Evolutionary conservation across 2,329 filamentous ascomycete species (phyloP).

Genomic region (Lecanosticta acicola): DNA sequence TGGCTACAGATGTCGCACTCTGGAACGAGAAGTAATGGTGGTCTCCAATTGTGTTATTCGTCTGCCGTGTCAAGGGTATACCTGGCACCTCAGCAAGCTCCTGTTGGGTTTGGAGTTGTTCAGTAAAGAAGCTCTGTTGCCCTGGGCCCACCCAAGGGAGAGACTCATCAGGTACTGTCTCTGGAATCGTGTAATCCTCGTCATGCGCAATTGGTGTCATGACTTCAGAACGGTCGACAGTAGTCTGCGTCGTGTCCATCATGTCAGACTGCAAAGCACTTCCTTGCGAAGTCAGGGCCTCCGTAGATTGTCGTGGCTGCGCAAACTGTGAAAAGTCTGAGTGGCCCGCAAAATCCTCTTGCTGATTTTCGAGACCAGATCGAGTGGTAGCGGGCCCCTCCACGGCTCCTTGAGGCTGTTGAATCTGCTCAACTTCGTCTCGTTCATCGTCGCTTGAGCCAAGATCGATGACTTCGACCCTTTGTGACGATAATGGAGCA

Average conservation of each 20-base stretch:
- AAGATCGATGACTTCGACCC: conserved; percentile 23
- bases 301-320: neutral
- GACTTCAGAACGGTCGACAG: conserved; percentile 5
- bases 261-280: conserved; percentile 8
- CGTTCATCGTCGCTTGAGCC: conserved; percentile 25
- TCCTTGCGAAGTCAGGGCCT: conserved; percentile 4
- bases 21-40: conserved; percentile 15
- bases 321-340: neutral
- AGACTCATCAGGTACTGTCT: conserved; percentile 5
- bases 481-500: conserved; percentile 9
- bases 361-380: neutral
- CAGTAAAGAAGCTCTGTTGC: conserved; percentile 11
- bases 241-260: conserved; percentile 8
- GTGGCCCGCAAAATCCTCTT: neutral
- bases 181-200: conserved; percentile 4
- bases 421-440: conserved; percentile 1
- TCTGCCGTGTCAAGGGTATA: neutral
- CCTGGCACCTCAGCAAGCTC: neutral
- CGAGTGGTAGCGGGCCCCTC: too few species aligned
- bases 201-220: conserved; percentile 3
- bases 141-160: conserved; percentile 2
- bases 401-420: too few species aligned
- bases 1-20: conserved; percentile 6
- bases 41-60: neutral
- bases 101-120: conserved; percentile 7